These are phyloP conservation scores for Iberis pinnata DNA, from an alignment of 345 rosid species.

Conservation along the genomic window DNA sequence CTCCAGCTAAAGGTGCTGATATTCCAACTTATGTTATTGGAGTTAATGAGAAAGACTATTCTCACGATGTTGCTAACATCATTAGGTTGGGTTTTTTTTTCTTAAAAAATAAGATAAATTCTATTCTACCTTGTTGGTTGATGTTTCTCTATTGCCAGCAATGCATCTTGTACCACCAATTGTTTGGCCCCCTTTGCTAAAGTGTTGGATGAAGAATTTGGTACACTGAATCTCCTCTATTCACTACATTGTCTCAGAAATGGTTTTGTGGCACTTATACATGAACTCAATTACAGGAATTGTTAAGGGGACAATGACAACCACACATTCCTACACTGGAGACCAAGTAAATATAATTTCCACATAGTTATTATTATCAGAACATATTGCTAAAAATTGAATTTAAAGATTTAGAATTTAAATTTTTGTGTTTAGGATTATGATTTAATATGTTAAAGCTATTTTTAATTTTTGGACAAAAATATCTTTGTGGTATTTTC, in stretches of 20 bases:
- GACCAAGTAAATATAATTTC: constrained; percentile 72
- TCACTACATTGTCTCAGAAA: not conserved
- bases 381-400: no score
- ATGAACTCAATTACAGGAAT: constrained; percentile 52
- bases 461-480: no score
- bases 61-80: constrained; percentile 69
- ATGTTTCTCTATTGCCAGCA: no score
- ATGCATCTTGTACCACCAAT: constrained; percentile 98
- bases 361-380: no score
- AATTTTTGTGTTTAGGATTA: no score
- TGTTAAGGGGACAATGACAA: constrained; percentile 98
- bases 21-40: constrained; percentile 95
- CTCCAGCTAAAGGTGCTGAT: constrained; percentile 98
- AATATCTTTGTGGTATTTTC: no score
- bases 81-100: no score
- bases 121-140: no score
- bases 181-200: constrained; percentile 93
- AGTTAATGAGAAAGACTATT: constrained; percentile 78
- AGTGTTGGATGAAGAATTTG: constrained; percentile 84
- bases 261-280: constrained; percentile 4
- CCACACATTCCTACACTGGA: constrained; percentile 97
- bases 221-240: constrained; percentile 32
- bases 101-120: no score
- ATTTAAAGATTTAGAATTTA: no score
- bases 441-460: no score